phyloP scores from a whole-genome alignment of 805 yeast species.

The Monosporozyma unispora region DNA sequence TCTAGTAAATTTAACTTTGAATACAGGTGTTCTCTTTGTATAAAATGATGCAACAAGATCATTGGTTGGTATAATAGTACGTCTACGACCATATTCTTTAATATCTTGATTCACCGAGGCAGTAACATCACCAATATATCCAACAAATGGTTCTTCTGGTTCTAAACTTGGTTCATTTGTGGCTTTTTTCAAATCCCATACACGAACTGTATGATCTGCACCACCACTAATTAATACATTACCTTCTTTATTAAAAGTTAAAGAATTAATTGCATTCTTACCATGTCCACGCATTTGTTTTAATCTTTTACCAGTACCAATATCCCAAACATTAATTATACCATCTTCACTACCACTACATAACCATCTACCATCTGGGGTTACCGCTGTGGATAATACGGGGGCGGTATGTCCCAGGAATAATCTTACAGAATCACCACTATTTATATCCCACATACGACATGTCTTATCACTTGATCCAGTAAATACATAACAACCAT shows the following conservation, averaged over 20 bases:
- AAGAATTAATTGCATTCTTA: conserved; percentile 70
- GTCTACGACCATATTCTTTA: conserved; percentile 45
- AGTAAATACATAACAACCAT: conserved; percentile 86
- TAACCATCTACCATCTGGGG: conserved; percentile 95
- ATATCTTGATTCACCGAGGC: conserved; percentile 30
- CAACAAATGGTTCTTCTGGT: conserved; percentile 57
- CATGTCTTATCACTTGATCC: conserved; percentile 94
- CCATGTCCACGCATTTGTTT: conserved; percentile 96
- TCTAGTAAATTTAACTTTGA: conserved; percentile 84
- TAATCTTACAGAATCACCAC: conserved; percentile 83
- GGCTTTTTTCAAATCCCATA: conserved; percentile 89
- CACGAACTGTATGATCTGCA: conserved; percentile 85
- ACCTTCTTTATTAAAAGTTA: conserved; percentile 81
- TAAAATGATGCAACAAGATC: conserved; percentile 92
- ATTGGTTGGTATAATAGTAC: conserved; percentile 69
- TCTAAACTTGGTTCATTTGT: conserved; percentile 71
- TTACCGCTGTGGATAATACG: conserved; percentile 72
- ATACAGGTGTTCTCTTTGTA: conserved; percentile 90
- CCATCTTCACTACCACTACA: conserved; percentile 95
- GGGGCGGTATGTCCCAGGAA: conserved; percentile 93
- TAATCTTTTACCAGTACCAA: conserved; percentile 79
- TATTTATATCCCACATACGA: conserved; percentile 94
- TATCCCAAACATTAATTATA: conserved; percentile 84
- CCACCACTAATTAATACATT: conserved; percentile 84
- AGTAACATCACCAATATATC: conserved; percentile 29